Percentiles rank a stretch among this genome's conserved stretches.
Evolutionary conservation across 2,329 filamentous ascomycete genomes (phyloP).

Genomic region (Epichloe gansuensis): DNA sequence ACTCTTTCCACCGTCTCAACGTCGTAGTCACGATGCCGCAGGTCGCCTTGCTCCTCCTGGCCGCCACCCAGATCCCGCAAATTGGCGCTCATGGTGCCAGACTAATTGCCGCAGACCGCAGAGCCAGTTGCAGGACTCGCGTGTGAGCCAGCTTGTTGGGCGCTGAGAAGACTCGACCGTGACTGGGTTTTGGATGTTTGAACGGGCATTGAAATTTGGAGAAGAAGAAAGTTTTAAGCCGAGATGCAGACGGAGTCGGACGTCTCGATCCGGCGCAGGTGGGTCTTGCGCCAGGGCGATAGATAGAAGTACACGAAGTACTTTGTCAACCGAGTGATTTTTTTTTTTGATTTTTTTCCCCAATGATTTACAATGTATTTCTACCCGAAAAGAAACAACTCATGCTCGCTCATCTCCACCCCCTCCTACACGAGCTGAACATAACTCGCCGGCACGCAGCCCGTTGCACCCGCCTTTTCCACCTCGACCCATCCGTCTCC

Average conservation of each 20-base stretch:
- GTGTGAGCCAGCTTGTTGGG: no score
- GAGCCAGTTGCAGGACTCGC: no score
- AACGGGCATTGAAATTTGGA: no score
- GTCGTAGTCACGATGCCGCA: slow-evolving; percentile 26
- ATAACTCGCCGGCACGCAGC: slow-evolving; percentile 90
- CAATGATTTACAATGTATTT: not conserved
- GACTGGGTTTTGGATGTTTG: no score
- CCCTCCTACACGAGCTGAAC: slow-evolving; percentile 54
- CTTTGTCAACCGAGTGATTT: not conserved
- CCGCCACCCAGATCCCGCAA: not conserved
- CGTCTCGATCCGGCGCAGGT: not conserved
- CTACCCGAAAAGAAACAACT: not conserved
- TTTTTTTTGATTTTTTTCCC: not conserved
- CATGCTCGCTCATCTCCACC: slow-evolving; percentile 8
- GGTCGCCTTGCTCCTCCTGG: not conserved
- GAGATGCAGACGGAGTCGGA: not conserved
- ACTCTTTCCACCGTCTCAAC: slow-evolving; percentile 41
- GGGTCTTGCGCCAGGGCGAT: not conserved
- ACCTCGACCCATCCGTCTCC: slow-evolving; percentile 97
- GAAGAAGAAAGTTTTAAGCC: not conserved
- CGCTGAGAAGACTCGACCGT: no score
- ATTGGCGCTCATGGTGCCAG: not conserved
- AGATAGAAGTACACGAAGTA: not conserved
- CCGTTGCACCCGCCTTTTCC: slow-evolving; percentile 75
- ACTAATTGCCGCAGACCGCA: no score